Conservation (phyloP, 2,329 filamentous ascomycete genomes). For the Sporothrix brunneoviolacea region DNA sequence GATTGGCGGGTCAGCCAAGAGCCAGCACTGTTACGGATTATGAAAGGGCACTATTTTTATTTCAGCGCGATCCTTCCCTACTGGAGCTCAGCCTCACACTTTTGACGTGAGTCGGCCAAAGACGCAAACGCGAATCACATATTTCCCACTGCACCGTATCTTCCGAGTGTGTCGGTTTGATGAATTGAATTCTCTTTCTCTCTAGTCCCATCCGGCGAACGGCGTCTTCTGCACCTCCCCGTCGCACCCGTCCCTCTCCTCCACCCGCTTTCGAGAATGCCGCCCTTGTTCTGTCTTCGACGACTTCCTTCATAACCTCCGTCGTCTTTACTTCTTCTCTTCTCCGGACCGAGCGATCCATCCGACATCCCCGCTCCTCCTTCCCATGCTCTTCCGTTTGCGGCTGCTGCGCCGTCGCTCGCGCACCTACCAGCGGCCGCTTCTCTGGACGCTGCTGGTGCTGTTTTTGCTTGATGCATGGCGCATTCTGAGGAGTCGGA, state of each 20-base stretch:
- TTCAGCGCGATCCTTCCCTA: too few species aligned
- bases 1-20: too few species aligned
- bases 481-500: slow-evolving; percentile 14
- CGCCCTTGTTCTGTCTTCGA: neutral
- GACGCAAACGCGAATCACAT: too few species aligned
- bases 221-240: too few species aligned
- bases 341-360: neutral
- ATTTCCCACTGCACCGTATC: too few species aligned
- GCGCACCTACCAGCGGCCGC: slow-evolving; percentile 27
- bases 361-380: neutral
- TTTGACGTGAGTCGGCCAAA: too few species aligned
- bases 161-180: too few species aligned
- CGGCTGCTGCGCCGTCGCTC: slow-evolving; percentile 25
- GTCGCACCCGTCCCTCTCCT: neutral
- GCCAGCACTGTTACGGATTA: too few species aligned
- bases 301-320: neutral
- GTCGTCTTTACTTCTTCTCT: neutral
- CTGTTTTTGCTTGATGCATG: slow-evolving; percentile 29
- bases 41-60: too few species aligned
- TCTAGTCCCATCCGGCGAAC: too few species aligned
- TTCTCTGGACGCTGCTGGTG: slow-evolving; percentile 26
- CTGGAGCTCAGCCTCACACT: too few species aligned
- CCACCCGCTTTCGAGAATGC: slow-evolving; percentile 5
- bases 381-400: slow-evolving; percentile 28
- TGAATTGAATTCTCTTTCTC: too few species aligned